These are phyloP conservation scores for Lanzia echinophila DNA, from an alignment of 2,329 filamentous ascomycete species.

Conservation along the genomic window DNA sequence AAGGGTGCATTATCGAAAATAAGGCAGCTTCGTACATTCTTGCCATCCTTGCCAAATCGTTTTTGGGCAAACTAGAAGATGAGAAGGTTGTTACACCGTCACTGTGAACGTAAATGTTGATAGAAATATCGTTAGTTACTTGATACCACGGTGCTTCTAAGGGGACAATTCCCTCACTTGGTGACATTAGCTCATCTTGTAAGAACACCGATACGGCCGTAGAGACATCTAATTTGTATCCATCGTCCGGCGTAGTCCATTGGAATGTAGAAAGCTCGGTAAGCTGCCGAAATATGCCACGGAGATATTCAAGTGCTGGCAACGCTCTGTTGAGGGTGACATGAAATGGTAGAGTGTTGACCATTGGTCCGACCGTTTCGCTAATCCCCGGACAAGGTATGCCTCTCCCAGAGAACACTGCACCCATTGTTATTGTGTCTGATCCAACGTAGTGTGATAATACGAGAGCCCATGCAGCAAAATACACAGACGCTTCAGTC, in stretches of 20 bases:
- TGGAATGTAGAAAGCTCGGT: slow-evolving; percentile 5
- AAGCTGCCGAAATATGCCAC: slow-evolving; percentile 4
- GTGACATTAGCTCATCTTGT: not conserved
- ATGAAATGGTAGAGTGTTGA: slow-evolving; percentile 11
- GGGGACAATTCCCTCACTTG: not conserved
- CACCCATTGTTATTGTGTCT: slow-evolving; percentile 31
- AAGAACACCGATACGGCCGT: not conserved
- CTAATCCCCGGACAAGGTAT: slow-evolving; percentile 28
- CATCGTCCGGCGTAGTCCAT: slow-evolving; percentile 8
- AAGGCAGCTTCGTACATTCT: not conserved
- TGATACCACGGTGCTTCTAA: slow-evolving; percentile 1
- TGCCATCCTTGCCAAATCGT: not conserved
- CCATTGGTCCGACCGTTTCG: slow-evolving; percentile 30
- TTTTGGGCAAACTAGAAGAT: not conserved
- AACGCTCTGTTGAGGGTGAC: not conserved
- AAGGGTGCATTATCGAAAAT: not conserved
- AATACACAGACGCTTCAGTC: slow-evolving; percentile 15
- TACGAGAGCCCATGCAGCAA: slow-evolving; percentile 34
- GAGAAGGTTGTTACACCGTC: slow-evolving; percentile 6
- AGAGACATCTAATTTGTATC: slow-evolving; percentile 5
- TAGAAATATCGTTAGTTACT: not conserved
- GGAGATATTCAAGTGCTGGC: slow-evolving; percentile 4
- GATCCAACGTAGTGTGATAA: slow-evolving; percentile 29
- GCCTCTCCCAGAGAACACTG: slow-evolving; percentile 32
- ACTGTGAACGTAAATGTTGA: slow-evolving; percentile 1